These are phyloP conservation scores for Alternaria conjuncta DNA, from an alignment of 2,329 filamentous ascomycete genomes.

Conservation along the genomic window DNA sequence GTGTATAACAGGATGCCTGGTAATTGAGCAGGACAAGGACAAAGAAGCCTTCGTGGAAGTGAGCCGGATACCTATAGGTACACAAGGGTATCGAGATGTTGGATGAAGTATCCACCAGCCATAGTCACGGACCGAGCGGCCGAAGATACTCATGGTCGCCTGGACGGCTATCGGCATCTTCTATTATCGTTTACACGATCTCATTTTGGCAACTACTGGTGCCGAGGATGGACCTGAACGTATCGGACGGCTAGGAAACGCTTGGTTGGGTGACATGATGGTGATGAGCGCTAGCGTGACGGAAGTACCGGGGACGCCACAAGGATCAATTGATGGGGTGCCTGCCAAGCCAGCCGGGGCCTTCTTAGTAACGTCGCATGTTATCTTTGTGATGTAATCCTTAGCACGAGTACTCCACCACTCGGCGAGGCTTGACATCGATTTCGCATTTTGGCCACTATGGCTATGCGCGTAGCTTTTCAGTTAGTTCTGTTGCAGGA, in stretches of 20 bases:
- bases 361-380: background rate
- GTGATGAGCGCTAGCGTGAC: background rate
- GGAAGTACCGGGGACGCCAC: background rate
- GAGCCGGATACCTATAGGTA: background rate
- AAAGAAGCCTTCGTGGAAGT: background rate
- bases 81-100: background rate
- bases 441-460: background rate
- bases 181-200: background rate
- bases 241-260: background rate
- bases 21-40: background rate
- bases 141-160: background rate
- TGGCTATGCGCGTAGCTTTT: background rate
- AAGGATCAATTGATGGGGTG: background rate
- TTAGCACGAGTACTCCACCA: background rate
- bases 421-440: background rate
- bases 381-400: background rate
- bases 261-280: background rate
- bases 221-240: background rate
- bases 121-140: background rate
- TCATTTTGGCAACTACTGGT: background rate
- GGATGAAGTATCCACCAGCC: background rate
- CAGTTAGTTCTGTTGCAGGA: background rate
- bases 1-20: background rate
- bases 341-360: background rate
- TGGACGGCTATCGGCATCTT: conserved; percentile 5